These are phyloP conservation scores for Prototheca wickerhamii DNA, from an alignment of 163 green algal species.

Conservation along the genomic window DNA sequence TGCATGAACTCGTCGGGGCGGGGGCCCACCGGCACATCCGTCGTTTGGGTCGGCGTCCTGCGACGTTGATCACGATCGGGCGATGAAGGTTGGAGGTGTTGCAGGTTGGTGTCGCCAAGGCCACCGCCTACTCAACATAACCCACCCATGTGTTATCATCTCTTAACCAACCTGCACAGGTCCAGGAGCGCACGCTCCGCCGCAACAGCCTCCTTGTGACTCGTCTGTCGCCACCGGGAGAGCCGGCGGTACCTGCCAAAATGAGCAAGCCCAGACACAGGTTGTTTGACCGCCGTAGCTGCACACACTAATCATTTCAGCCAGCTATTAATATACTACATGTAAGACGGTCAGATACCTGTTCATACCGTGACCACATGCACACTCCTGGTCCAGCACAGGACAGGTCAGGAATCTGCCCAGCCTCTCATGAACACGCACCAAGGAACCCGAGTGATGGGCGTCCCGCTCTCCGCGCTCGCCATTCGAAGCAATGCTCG, in stretches of 20 bases:
- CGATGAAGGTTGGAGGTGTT: background rate
- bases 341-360: too few relatives aligned
- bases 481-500: too few relatives aligned
- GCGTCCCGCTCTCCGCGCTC: too few relatives aligned
- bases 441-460: too few relatives aligned
- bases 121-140: background rate
- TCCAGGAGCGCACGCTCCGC: slow-evolving; percentile 43
- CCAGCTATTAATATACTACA: too few relatives aligned
- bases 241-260: slow-evolving; percentile 48
- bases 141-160: background rate
- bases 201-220: slow-evolving; percentile 30
- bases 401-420: too few relatives aligned
- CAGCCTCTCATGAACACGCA: too few relatives aligned
- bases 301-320: too few relatives aligned
- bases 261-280: too few relatives aligned
- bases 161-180: slow-evolving; percentile 8
- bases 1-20: slow-evolving; percentile 60
- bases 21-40: slow-evolving; percentile 45
- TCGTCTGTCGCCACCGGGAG: slow-evolving; percentile 54
- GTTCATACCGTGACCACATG: too few relatives aligned
- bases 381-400: too few relatives aligned
- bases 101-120: background rate
- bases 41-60: slow-evolving; percentile 27
- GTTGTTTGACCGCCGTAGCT: too few relatives aligned
- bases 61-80: background rate